These are phyloP conservation scores for Aspergillus nomiae DNA, from an alignment of 2,329 filamentous ascomycete genomes.

Conservation along the genomic window DNA sequence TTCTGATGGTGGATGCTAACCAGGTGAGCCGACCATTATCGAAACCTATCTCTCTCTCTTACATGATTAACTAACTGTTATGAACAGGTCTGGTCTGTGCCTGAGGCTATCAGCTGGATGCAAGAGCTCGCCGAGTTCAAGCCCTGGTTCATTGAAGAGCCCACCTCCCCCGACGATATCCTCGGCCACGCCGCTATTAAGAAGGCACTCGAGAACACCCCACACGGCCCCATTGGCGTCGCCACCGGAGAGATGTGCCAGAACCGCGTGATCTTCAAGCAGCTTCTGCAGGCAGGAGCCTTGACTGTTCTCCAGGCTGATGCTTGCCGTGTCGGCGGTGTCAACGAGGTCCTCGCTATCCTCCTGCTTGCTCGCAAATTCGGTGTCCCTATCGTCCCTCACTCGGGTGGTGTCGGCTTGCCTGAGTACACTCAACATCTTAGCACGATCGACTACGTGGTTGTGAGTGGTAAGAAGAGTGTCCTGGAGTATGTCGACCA, in stretches of 20 bases:
- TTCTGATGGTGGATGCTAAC: slow-evolving; percentile 92
- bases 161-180: slow-evolving; percentile 85
- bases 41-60: background rate
- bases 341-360: slow-evolving; percentile 91
- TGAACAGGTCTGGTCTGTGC: slow-evolving; percentile 74
- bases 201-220: slow-evolving; percentile 66
- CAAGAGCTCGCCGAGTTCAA: slow-evolving; percentile 77
- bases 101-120: slow-evolving; percentile 88
- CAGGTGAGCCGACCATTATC: slow-evolving; percentile 55
- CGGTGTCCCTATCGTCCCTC: slow-evolving; percentile 79
- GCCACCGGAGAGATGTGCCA: slow-evolving; percentile 95
- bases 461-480: slow-evolving; percentile 76
- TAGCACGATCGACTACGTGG: slow-evolving; percentile 89
- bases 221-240: slow-evolving; percentile 69
- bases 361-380: slow-evolving; percentile 73
- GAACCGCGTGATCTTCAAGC: slow-evolving; percentile 93
- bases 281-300: slow-evolving; percentile 75
- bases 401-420: slow-evolving; percentile 85
- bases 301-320: slow-evolving; percentile 90
- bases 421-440: slow-evolving; percentile 94
- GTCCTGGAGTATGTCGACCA: slow-evolving; percentile 92
- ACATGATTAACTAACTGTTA: background rate
- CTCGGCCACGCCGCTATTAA: slow-evolving; percentile 84
- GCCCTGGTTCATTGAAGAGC: slow-evolving; percentile 89
- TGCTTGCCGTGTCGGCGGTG: slow-evolving; percentile 83